Evolutionary conservation across 108 stramenopile species (phyloP), one percentile per base, ranked within the genome.

Genomic region (Cyclostephanos invisitatus): DNA sequence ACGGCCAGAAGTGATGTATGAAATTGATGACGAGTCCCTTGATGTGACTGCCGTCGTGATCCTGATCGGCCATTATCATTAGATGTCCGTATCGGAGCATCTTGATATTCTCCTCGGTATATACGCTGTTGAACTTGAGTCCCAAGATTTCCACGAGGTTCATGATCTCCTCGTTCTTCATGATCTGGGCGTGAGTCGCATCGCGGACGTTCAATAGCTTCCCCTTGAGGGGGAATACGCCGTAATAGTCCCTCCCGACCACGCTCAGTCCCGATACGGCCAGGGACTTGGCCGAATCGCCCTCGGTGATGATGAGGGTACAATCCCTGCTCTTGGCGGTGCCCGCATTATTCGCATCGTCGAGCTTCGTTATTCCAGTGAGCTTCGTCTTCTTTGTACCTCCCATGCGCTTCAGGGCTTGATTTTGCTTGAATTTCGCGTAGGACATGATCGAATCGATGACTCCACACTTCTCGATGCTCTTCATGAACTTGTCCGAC

Each of bases 61-160:
- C 99, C 84, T 99, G 99, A 89, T 99, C 99, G 2, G 98, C 96
- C 99, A 99, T 99, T 76, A 99, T 98, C 96, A 98, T 96, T 51
- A 98, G 74, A 73, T 98, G 98, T 12, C 98, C 98, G 56, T 98
- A 98, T 14, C 94, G 86, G 18, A 99, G 95, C 5, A 67, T 60
- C 80, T 96, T 96, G 71, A 97, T 82, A 72, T 96, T 94, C 15
- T 73, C 78, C 61, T 88, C 85, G 3, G 69, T 86, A 88, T 99
- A 99, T 3, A 58, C 65, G 49, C 69, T 86, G 25, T 91, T 94
- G 64, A 93, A 96, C 77, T 97, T 97, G 24, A 99, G 91, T 12
- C 99, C 99, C 73, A 99, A 83, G 62, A 99, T 99, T 57, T 97
- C 92, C 22, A 98, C 93, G 55, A 99, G 72, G 77, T 98, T 97